These are phyloP conservation scores for Ophiostoma tasmaniense DNA, from an alignment of 2,329 filamentous ascomycete genomes.

Conservation along the genomic window DNA sequence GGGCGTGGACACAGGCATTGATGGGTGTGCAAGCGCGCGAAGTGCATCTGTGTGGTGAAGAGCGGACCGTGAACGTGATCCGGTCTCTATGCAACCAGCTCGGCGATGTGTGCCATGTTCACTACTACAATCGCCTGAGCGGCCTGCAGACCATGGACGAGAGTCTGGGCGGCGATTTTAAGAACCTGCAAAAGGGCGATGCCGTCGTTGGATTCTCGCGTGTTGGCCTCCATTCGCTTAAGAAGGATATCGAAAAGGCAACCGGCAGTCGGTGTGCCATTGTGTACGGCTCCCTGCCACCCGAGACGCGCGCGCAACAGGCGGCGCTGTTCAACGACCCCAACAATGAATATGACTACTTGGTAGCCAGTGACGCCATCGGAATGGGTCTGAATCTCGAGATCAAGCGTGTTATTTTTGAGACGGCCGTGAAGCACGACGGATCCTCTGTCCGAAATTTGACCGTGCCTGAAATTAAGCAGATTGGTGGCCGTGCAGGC, in stretches of 20 bases:
- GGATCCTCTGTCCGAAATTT: slow-evolving; percentile 51
- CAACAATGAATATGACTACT: slow-evolving; percentile 86
- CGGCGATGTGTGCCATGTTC: slow-evolving; percentile 75
- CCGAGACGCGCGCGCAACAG: slow-evolving; percentile 86
- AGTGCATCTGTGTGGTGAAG: slow-evolving; percentile 88
- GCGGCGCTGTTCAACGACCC: slow-evolving; percentile 91
- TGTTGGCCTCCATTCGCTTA: slow-evolving; percentile 70
- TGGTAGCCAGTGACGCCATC: slow-evolving; percentile 73
- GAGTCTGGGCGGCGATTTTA: slow-evolving; percentile 56
- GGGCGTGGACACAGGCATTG: slow-evolving; percentile 89
- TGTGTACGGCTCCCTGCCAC: slow-evolving; percentile 84
- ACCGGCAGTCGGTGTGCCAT: slow-evolving; percentile 81
- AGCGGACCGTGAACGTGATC: slow-evolving; percentile 70
- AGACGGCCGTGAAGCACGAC: slow-evolving; percentile 65
- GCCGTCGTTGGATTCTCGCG: slow-evolving; percentile 83
- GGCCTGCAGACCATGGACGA: slow-evolving; percentile 57
- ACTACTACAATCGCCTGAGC: slow-evolving; percentile 76
- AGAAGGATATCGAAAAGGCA: slow-evolving; percentile 62
- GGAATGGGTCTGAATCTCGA: slow-evolving; percentile 95
- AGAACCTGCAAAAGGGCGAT: slow-evolving; percentile 73
- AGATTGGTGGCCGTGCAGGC: slow-evolving; percentile 88
- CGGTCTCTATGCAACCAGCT: slow-evolving; percentile 65
- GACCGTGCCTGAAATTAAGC: slow-evolving; percentile 72
- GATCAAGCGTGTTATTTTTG: slow-evolving; percentile 85
- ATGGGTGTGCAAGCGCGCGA: slow-evolving; percentile 81